These are phyloP conservation scores for Colletotrichum aenigma DNA, from an alignment of 2,329 filamentous ascomycete species.

Conservation along the genomic window DNA sequence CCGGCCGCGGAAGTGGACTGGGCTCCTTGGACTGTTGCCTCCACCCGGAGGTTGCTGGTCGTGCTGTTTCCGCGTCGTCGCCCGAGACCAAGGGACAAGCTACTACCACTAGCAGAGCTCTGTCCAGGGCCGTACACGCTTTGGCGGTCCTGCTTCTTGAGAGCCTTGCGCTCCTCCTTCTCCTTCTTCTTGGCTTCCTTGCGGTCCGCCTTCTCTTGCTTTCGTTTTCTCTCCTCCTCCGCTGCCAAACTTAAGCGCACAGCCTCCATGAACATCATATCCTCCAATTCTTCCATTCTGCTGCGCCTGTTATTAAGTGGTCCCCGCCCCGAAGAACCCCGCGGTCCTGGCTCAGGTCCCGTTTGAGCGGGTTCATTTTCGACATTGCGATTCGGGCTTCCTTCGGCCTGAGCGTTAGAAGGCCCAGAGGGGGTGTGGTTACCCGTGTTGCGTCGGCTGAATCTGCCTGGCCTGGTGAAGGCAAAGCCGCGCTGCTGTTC, in stretches of 20 bases:
- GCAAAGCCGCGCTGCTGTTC: conserved; percentile 57
- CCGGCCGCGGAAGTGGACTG: conserved; percentile 6
- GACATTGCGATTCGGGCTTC: conserved; percentile 28
- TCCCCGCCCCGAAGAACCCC: conserved; percentile 32
- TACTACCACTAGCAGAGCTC: conserved; percentile 65
- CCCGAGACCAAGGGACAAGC: conserved; percentile 64
- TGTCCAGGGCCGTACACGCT: conserved; percentile 43
- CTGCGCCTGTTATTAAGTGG: conserved; percentile 36
- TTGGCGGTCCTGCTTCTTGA: conserved; percentile 62
- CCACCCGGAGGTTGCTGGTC: conserved; percentile 63
- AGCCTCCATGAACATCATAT: conserved; percentile 98
- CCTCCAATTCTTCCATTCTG: conserved; percentile 87
- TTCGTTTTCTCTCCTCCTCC: conserved; percentile 90
- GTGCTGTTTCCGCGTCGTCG: conserved; percentile 64
- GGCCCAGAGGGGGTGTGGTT: conserved; percentile 32
- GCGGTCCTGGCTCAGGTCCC: conserved; percentile 36
- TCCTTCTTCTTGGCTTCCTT: conserved; percentile 87
- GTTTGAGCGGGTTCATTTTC: conserved; percentile 28
- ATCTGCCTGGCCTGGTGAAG: conserved; percentile 47
- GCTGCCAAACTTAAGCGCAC: conserved; percentile 89
- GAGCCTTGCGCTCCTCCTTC: conserved; percentile 81
- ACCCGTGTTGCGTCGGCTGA: conserved; percentile 59
- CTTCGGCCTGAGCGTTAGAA: conserved; percentile 31
- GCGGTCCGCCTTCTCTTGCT: conserved; percentile 77
- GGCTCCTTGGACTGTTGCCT: conserved; percentile 54